Percentiles rank a stretch among this genome's conserved stretches.
Evolutionary conservation across 2,329 filamentous ascomycete genomes (phyloP).

Genomic region (Boeremia lycopersici): DNA sequence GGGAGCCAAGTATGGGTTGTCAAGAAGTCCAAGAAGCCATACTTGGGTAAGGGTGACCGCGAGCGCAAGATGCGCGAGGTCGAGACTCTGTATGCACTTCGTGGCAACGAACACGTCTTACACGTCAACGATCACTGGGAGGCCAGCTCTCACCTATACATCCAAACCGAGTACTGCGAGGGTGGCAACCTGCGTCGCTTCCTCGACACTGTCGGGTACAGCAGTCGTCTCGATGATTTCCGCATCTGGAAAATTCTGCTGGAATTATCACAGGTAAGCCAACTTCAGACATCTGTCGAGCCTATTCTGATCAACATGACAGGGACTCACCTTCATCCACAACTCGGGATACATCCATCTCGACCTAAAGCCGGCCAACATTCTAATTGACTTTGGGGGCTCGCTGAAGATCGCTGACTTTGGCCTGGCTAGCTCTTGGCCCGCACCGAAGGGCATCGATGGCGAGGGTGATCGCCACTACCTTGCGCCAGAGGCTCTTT

Average conservation of each 20-base stretch:
- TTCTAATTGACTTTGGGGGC: slow-evolving; percentile 81
- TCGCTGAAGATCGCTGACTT: slow-evolving; percentile 86
- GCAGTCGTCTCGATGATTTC: slow-evolving; percentile 92
- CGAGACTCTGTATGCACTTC: slow-evolving; percentile 74
- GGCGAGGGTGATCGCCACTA: slow-evolving; percentile 96
- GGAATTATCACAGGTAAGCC: slow-evolving; percentile 78
- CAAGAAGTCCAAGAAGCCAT: slow-evolving; percentile 87
- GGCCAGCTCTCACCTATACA: slow-evolving; percentile 82
- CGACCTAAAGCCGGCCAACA: slow-evolving; percentile 83
- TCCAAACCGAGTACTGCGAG: slow-evolving; percentile 96
- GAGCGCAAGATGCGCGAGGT: slow-evolving; percentile 85
- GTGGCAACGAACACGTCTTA: slow-evolving; percentile 82
- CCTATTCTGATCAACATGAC: slow-evolving; percentile 30
- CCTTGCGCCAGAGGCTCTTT: slow-evolving; percentile 90
- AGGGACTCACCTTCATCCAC: slow-evolving; percentile 92
- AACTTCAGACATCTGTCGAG: background rate
- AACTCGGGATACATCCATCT: slow-evolving; percentile 84
- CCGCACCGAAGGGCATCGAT: slow-evolving; percentile 76
- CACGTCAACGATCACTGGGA: slow-evolving; percentile 89
- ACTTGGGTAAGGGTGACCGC: slow-evolving; percentile 79
- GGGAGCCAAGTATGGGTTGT: slow-evolving; percentile 75
- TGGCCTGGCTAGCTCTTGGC: slow-evolving; percentile 79
- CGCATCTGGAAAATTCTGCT: slow-evolving; percentile 97
- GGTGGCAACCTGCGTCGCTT: slow-evolving; percentile 90
- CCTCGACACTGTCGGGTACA: slow-evolving; percentile 78